A percentile compares a stretch with the other conserved stretches of the same genome.
Conservation (phyloP, 345 rosid species). For the Heritiera fomes region DNA sequence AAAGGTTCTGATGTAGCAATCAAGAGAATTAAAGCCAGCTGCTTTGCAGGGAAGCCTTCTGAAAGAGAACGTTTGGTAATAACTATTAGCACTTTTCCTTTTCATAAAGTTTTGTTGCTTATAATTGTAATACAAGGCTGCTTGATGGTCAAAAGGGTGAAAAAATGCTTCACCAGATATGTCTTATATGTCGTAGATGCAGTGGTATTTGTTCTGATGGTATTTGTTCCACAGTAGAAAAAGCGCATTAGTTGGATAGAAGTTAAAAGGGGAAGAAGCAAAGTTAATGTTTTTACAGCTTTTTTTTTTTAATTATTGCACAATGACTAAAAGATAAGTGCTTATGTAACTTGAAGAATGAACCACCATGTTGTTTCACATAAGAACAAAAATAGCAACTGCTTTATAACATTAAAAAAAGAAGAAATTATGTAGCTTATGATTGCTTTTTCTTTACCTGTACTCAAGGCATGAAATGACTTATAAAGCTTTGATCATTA, state of each 20-base stretch:
- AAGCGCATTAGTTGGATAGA: background rate
- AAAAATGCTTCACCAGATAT: background rate
- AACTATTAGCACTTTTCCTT: background rate
- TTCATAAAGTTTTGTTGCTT: background rate
- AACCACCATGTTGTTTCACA: background rate
- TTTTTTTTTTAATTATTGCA: background rate
- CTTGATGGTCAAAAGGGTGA: background rate
- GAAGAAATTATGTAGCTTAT: too few species aligned
- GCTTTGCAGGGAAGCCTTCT: constrained; percentile 96
- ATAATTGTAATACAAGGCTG: background rate
- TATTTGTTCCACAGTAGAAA: background rate
- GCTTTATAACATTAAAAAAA: background rate
- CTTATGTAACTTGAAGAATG: background rate
- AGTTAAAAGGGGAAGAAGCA: background rate
- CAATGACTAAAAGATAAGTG: background rate
- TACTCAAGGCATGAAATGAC: background rate
- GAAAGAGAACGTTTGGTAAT: constrained; percentile 89
- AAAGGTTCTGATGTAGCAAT: constrained; percentile 99
- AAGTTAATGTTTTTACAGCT: background rate
- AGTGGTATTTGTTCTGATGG: background rate
- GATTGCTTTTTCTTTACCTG: background rate
- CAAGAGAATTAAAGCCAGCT: constrained; percentile 97
- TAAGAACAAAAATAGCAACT: background rate
- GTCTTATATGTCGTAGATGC: background rate
- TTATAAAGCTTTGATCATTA: constrained; percentile 1